Percentiles rank a stretch among this genome's conserved stretches.
phyloP scores from a whole-genome alignment of 208 protist genomes.

The Wallacemonas rigidus region DNA sequence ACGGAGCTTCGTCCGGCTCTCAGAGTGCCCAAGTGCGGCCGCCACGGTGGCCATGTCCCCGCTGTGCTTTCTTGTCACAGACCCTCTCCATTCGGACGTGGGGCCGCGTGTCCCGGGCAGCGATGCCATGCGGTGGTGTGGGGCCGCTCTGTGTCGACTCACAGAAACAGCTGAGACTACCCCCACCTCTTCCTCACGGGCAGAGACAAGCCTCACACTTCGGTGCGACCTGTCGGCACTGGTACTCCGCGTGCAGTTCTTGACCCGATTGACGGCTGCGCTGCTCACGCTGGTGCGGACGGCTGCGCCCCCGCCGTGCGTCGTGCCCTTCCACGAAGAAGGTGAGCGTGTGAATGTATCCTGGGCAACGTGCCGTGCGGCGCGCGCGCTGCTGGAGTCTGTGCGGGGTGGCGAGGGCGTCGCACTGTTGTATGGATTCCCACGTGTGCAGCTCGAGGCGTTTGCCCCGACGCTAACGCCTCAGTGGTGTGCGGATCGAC shows the following conservation, averaged over 20 bases:
- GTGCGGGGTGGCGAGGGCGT: conserved; percentile 14
- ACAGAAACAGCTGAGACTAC: neutral
- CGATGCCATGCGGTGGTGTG: neutral
- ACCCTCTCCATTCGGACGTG: neutral
- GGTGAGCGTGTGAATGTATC: neutral
- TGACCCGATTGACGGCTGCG: neutral
- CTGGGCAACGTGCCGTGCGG: conserved; percentile 4
- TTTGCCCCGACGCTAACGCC: conserved; percentile 16
- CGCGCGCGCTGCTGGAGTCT: neutral
- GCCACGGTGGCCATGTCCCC: neutral
- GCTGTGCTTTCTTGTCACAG: conserved; percentile 1
- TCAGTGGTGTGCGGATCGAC: neutral
- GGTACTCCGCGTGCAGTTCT: neutral
- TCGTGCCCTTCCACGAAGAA: conserved; percentile 15
- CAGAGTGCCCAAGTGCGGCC: neutral
- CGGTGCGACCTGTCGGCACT: conserved; percentile 3
- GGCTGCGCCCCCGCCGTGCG: neutral
- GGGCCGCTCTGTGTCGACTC: neutral
- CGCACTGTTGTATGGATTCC: conserved; percentile 34
- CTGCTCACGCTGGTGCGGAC: neutral
- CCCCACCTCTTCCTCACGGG: neutral
- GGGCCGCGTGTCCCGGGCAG: neutral
- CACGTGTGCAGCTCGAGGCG: conserved; percentile 28
- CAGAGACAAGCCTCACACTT: too few species aligned
- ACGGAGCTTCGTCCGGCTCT: neutral